These are phyloP conservation scores for Ambrosia hybrid DNA, from an alignment of 140 eudicot genomes.

Conservation along the genomic window DNA sequence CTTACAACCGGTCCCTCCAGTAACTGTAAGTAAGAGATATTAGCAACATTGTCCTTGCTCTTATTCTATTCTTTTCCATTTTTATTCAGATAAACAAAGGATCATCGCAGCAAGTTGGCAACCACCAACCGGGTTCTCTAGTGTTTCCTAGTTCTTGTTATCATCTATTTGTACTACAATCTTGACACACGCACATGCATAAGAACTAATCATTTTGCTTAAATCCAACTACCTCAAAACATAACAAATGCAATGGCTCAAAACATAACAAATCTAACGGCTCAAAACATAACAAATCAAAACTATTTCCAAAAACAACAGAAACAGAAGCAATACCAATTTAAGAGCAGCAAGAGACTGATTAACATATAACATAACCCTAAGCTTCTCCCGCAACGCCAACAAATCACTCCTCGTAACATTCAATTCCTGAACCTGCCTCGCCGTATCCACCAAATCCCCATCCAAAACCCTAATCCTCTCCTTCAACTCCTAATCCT, in stretches of 20 bases:
- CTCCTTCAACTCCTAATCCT: constrained; percentile 86
- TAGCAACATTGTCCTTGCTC: constrained; percentile 5
- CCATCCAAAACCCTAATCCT: constrained; percentile 69
- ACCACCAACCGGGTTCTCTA: too few relatives aligned
- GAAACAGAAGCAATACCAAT: constrained; percentile 51
- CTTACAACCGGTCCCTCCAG: too few relatives aligned
- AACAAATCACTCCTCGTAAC: constrained; percentile 51
- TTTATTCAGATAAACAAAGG: neutral
- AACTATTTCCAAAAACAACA: neutral
- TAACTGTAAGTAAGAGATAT: constrained; percentile 12
- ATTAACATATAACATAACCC: constrained; percentile 73
- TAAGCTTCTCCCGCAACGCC: constrained; percentile 65
- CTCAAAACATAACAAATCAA: neutral
- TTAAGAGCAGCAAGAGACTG: constrained; percentile 90
- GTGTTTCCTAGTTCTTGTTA: constrained; percentile 14
- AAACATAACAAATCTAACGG: neutral
- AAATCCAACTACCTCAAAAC: neutral
- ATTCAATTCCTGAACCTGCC: constrained; percentile 63
- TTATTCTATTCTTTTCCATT: neutral
- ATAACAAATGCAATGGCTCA: too few relatives aligned
- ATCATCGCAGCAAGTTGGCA: neutral
- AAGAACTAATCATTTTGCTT: neutral
- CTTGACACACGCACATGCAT: neutral
- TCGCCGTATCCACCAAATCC: constrained; percentile 77
- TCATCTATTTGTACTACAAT: constrained; percentile 7